Evolutionary conservation across 2,329 filamentous ascomycete genomes (phyloP).

Genomic region (Fusarium goolgardi): DNA sequence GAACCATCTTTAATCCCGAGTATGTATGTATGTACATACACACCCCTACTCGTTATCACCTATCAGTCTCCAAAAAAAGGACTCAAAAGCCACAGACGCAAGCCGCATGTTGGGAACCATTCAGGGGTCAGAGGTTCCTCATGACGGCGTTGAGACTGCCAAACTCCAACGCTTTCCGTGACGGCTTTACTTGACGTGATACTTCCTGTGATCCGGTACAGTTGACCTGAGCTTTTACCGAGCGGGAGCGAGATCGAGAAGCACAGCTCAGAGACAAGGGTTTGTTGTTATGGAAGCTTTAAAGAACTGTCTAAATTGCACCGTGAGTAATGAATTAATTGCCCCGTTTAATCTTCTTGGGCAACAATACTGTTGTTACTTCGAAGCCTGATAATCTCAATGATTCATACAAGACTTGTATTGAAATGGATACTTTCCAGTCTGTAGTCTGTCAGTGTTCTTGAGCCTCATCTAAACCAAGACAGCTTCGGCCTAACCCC

Average conservation of each 20-base stretch:
- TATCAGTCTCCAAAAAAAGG: constrained; percentile 23
- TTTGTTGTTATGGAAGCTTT: neutral
- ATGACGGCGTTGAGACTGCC: constrained; percentile 31
- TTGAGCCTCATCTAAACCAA: neutral
- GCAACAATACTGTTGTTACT: neutral
- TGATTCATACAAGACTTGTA: neutral
- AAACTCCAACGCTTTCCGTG: constrained; percentile 31
- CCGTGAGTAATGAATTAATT: neutral
- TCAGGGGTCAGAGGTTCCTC: constrained; percentile 26
- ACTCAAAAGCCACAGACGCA: constrained; percentile 37
- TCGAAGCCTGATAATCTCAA: neutral
- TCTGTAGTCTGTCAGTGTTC: neutral
- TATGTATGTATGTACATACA: constrained; percentile 7
- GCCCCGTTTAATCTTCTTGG: neutral
- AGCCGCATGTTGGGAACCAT: constrained; percentile 44
- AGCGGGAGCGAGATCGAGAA: constrained; percentile 26
- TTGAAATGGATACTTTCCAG: neutral
- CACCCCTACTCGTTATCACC: constrained; percentile 10
- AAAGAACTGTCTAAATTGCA: neutral
- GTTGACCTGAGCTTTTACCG: constrained; percentile 21
- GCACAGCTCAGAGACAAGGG: constrained; percentile 1
- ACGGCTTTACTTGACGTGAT: constrained; percentile 17
- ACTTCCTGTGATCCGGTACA: constrained; percentile 28
- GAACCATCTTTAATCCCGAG: neutral
- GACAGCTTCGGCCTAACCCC: constrained; percentile 1